Conservation (phyloP, 805 yeast genomes). For the Komagataella pseudopastoris region DNA sequence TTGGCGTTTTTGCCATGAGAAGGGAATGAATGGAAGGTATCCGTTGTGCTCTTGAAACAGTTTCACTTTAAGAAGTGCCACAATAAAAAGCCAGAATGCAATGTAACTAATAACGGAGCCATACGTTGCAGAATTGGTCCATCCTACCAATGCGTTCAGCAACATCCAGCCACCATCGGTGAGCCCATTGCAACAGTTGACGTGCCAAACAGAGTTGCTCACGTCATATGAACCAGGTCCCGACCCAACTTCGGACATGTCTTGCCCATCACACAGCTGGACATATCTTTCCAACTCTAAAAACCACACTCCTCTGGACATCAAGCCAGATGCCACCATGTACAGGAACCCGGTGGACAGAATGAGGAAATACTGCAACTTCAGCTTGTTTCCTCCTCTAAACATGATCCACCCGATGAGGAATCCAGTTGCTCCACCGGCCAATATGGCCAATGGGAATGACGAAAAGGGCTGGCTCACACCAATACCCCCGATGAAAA, state of each 20-base stretch:
- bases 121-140: conserved; percentile 91
- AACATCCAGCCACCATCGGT: conserved; percentile 92
- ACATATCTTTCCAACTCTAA: conserved; percentile 71
- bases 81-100: conserved; percentile 50
- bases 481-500: conserved; percentile 70
- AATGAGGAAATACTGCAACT: conserved; percentile 62
- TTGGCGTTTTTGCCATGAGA: conserved; percentile 42
- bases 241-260: conserved; percentile 76
- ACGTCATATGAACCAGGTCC: conserved; percentile 93
- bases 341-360: conserved; percentile 71
- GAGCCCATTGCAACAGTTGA: conserved; percentile 86
- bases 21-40: conserved; percentile 45
- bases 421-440: conserved; percentile 47
- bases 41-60: conserved; percentile 43
- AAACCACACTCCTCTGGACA: conserved; percentile 85
- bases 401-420: conserved; percentile 56
- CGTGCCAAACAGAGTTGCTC: conserved; percentile 76
- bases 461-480: conserved; percentile 48
- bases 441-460: conserved; percentile 46
- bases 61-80: conserved; percentile 27
- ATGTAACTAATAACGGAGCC: conserved; percentile 71
- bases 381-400: conserved; percentile 65
- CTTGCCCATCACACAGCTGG: conserved; percentile 64
- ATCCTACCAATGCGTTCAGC: conserved; percentile 76
- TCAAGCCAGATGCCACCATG: conserved; percentile 74